Evolutionary conservation across 345 rosid genomes (phyloP), one percentile per base, ranked within the genome.

Genomic region (Mercurialis annua): DNA sequence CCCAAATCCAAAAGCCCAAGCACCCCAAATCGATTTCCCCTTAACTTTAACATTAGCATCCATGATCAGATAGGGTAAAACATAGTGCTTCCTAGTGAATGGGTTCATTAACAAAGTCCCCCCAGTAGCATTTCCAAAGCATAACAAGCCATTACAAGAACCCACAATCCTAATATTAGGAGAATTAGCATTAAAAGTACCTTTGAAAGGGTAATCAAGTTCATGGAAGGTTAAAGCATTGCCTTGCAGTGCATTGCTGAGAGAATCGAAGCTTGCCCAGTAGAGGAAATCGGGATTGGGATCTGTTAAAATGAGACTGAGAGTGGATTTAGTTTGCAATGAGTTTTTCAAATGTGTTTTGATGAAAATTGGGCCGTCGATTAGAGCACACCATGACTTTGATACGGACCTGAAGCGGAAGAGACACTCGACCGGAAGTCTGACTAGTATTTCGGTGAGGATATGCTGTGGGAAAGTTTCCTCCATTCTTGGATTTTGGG

Each of bases 381-480:
- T 64, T 20, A 30, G 26, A 6, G 55, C 44, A 9, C 54, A 31
- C 30, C 54, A 48, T 27, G 43, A 64, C 30, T 64, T 64, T 5
- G 55, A 64, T 20, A 46, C n/a, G 17, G 43, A 64, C 17, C 55
- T 18, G 56, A 64, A 62, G 24, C 67, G 56, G 6, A 64, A 26
- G 11, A 64, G 43, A 20, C 1, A 4, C 1, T 64, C 29, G 9
- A 64, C 56, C 1, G 56, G 56, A 8, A 48, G 55, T 15, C 67
- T 20, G 51, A n/a, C 43, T 1, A 61, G 23, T 15, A 61, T 42
- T 2, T 42, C 48, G 5, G 34, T 14, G 6, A n/a, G 0, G 5
- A 61, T 3, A 12, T 61, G 50, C 5, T 33, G 65, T 3, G 49
- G 36, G 0, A 61, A 24, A 14, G 2, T 26, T 10, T 42, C 33